These are phyloP conservation scores for Mortierella sp. DNA, from an alignment of 371 early-diverging fungal species.

Conservation along the genomic window DNA sequence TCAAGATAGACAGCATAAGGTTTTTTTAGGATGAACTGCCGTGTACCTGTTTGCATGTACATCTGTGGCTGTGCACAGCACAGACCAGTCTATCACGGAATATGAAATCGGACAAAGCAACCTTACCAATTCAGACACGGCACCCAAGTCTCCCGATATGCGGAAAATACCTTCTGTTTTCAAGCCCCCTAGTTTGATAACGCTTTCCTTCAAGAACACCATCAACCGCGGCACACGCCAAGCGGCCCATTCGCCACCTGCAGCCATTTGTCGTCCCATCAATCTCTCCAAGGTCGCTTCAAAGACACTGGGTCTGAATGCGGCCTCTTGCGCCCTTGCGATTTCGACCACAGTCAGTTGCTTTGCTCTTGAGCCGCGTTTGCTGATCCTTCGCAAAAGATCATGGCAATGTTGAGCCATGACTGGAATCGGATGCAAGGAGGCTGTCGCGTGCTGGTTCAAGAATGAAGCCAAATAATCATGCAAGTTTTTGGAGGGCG, in stretches of 20 bases:
- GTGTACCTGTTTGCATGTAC: slow-evolving; percentile 9
- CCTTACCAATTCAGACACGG: slow-evolving; percentile 85
- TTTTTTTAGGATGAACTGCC: not conserved
- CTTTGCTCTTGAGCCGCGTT: slow-evolving; percentile 85
- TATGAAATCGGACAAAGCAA: too few species aligned
- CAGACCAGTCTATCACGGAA: slow-evolving; percentile 3
- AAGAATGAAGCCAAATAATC: slow-evolving; percentile 86
- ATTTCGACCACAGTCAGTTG: slow-evolving; percentile 82
- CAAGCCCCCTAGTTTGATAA: slow-evolving; percentile 81
- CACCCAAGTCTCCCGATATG: slow-evolving; percentile 94
- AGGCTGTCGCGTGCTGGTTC: slow-evolving; percentile 65
- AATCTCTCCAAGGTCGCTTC: slow-evolving; percentile 90
- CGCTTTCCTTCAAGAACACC: slow-evolving; percentile 83
- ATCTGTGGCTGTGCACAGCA: slow-evolving; percentile 2
- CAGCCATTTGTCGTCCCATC: slow-evolving; percentile 70
- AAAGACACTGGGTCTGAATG: slow-evolving; percentile 91
- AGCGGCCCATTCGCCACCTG: slow-evolving; percentile 57
- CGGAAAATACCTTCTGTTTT: slow-evolving; percentile 96
- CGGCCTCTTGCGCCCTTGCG: slow-evolving; percentile 85
- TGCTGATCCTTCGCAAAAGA: slow-evolving; percentile 78
- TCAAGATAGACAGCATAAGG: not conserved
- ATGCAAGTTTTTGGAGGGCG: slow-evolving; percentile 91
- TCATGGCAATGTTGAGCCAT: slow-evolving; percentile 71
- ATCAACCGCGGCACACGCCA: slow-evolving; percentile 84
- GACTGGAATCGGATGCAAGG: slow-evolving; percentile 64